Evolutionary conservation across 2,329 filamentous ascomycete genomes (phyloP).

Genomic region (Chalaropsis ovoidea): DNA sequence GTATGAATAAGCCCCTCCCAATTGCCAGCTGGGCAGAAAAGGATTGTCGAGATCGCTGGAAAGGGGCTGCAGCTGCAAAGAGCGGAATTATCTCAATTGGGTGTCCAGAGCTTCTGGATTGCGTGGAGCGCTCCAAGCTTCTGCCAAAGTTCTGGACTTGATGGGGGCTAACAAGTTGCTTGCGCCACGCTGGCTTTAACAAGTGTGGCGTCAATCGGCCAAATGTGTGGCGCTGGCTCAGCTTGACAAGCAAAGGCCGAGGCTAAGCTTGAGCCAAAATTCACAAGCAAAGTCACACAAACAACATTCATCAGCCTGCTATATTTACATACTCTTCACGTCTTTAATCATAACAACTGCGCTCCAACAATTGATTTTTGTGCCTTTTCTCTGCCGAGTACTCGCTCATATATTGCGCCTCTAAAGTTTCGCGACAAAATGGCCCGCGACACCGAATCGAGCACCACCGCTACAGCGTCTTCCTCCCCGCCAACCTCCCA

Average conservation of each 20-base stretch:
- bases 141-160: background rate
- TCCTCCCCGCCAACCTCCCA: background rate
- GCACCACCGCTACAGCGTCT: background rate
- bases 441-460: background rate
- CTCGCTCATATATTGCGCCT: background rate
- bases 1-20: constrained; percentile 4
- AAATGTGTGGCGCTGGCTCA: background rate
- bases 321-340: background rate
- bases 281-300: constrained; percentile 3
- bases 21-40: background rate
- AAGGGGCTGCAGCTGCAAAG: background rate
- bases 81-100: background rate
- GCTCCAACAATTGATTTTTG: background rate
- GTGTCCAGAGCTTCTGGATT: background rate
- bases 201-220: background rate
- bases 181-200: background rate
- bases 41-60: background rate
- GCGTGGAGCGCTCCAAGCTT: background rate
- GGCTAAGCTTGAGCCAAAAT: background rate
- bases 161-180: background rate
- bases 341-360: background rate
- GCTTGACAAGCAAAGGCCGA: background rate
- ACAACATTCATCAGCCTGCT: background rate
- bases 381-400: background rate
- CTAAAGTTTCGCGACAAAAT: background rate